Evolutionary conservation across 2,329 filamentous ascomycete species (phyloP).

Genomic region (Botrytis cinerea): DNA sequence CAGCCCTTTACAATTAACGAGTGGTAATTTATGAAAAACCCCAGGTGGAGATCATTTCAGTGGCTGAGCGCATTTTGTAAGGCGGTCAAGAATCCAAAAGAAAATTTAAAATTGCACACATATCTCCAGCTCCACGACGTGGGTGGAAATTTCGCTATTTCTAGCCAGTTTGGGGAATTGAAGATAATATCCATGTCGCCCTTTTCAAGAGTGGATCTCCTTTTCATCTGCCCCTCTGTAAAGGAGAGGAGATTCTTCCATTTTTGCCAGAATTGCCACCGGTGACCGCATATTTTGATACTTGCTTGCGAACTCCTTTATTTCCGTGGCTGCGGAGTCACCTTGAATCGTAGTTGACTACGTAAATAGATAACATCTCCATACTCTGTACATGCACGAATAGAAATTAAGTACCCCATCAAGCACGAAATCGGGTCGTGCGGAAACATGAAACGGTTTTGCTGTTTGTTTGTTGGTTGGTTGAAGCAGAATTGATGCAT

Average conservation of each 20-base stretch:
- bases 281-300: background rate
- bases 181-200: background rate
- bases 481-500: slow-evolving; percentile 7
- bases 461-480: background rate
- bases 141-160: background rate
- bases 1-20: background rate
- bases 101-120: slow-evolving; percentile 4
- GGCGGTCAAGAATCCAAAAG: slow-evolving; percentile 7
- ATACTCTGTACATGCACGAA: background rate
- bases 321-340: background rate
- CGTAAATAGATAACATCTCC: background rate
- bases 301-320: background rate
- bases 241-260: slow-evolving; percentile 6
- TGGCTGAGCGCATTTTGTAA: background rate
- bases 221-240: slow-evolving; percentile 9
- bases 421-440: background rate
- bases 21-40: slow-evolving; percentile 3
- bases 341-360: background rate
- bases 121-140: slow-evolving; percentile 7
- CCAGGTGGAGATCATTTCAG: slow-evolving; percentile 12
- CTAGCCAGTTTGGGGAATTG: background rate
- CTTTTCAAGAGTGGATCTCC: slow-evolving; percentile 6
- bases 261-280: background rate
- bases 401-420: background rate
- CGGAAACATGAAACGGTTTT: slow-evolving; percentile 15